These are phyloP conservation scores for Wickerhamomyces bisporus DNA, from an alignment of 805 yeast species.

Conservation along the genomic window DNA sequence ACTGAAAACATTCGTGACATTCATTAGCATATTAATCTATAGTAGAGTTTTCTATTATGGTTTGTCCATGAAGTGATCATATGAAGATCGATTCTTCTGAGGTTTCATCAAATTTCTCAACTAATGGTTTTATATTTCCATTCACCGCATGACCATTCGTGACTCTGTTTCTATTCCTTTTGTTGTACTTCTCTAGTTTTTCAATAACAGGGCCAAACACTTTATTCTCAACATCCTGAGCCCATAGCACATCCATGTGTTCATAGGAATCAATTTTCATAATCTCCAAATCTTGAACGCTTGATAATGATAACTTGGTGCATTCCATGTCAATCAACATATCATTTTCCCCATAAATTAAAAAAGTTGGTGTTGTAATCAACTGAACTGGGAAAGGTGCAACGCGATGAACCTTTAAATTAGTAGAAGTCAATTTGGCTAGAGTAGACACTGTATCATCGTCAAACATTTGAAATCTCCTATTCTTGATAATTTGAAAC, in stretches of 20 bases:
- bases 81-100: not conserved
- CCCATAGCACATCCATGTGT: slow-evolving; percentile 82
- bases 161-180: not conserved
- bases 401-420: slow-evolving; percentile 37
- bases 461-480: slow-evolving; percentile 71
- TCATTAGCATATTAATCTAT: not conserved
- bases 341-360: slow-evolving; percentile 67
- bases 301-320: slow-evolving; percentile 51
- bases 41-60: slow-evolving; percentile 35
- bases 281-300: slow-evolving; percentile 21
- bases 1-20: too few species aligned
- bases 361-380: slow-evolving; percentile 53
- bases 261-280: slow-evolving; percentile 56
- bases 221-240: slow-evolving; percentile 42
- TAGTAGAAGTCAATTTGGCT: slow-evolving; percentile 13
- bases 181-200: slow-evolving; percentile 29
- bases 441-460: slow-evolving; percentile 34
- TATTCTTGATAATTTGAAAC: slow-evolving; percentile 72
- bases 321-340: slow-evolving; percentile 66
- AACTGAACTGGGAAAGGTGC: slow-evolving; percentile 53
- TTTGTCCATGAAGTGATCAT: slow-evolving; percentile 29
- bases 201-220: slow-evolving; percentile 43
- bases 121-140: slow-evolving; percentile 13
- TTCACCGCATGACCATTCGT: too few species aligned
- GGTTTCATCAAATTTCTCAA: slow-evolving; percentile 31